These are phyloP conservation scores for Barbatosphaeria neglecta DNA, from an alignment of 495 filamentous ascomycete species.

Conservation along the genomic window DNA sequence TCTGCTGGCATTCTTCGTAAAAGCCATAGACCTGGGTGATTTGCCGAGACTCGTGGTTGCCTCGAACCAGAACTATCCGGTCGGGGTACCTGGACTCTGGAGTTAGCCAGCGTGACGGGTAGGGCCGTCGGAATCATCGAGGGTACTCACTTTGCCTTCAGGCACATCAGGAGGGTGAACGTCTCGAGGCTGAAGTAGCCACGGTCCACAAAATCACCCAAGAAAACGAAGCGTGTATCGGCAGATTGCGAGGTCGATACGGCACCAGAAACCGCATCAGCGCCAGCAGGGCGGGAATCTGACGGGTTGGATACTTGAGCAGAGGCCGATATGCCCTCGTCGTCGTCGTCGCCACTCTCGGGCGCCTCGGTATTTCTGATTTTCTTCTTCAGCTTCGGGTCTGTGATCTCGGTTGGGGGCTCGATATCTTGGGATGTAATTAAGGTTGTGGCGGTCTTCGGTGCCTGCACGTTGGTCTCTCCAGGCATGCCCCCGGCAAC, in stretches of 20 bases:
- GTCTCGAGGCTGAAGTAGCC: slow-evolving; percentile 98
- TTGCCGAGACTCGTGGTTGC: slow-evolving; percentile 95
- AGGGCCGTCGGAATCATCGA: neutral
- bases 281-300: too few species aligned
- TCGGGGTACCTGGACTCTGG: slow-evolving; percentile 66
- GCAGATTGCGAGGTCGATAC: slow-evolving; percentile 43
- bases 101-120: slow-evolving; percentile 11
- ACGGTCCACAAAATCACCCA: slow-evolving; percentile 94
- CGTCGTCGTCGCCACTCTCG: slow-evolving; percentile 16
- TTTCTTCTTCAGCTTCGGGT: slow-evolving; percentile 72
- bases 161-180: slow-evolving; percentile 85
- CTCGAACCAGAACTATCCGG: slow-evolving; percentile 86
- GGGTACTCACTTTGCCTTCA: slow-evolving; percentile 79
- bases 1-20: slow-evolving; percentile 95
- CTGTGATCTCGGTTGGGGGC: slow-evolving; percentile 72
- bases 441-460: slow-evolving; percentile 49
- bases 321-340: slow-evolving; percentile 34
- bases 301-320: too few species aligned
- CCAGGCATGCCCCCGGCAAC: slow-evolving; percentile 93
- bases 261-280: too few species aligned
- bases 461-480: slow-evolving; percentile 52
- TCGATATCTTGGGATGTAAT: slow-evolving; percentile 82
- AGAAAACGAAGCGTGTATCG: slow-evolving; percentile 82
- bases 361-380: slow-evolving; percentile 43
- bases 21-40: slow-evolving; percentile 99